Conservation (phyloP, 164 flowering plant species). For the Stephania japonica region DNA sequence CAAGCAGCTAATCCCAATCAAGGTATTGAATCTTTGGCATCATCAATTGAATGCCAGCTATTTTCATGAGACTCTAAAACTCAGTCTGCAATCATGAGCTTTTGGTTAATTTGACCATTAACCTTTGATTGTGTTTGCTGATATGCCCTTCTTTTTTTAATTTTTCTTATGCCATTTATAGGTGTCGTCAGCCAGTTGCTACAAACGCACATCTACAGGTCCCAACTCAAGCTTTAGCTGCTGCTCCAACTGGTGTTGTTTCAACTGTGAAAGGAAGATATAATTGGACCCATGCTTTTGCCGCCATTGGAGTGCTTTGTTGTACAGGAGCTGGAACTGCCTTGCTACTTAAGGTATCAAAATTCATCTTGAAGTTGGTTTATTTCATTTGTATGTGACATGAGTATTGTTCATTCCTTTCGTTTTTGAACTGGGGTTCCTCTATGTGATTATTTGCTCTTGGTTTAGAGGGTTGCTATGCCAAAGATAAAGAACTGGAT, state of each 20-base stretch:
- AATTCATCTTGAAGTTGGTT: neutral
- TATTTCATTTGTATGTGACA: neutral
- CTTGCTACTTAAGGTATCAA: constrained; percentile 65
- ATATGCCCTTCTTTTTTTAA: neutral
- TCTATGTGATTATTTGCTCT: constrained; percentile 2
- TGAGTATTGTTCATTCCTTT: neutral
- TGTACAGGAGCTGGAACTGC: constrained; percentile 91
- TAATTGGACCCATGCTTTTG: constrained; percentile 78
- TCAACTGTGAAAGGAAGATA: constrained; percentile 38
- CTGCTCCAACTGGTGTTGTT: constrained; percentile 37
- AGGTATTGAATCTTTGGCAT: constrained; percentile 36
- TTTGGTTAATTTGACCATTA: neutral
- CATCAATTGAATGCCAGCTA: neutral
- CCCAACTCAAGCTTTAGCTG: constrained; percentile 45
- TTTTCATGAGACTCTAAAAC: neutral
- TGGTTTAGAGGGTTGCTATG: constrained; percentile 57
- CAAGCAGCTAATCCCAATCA: constrained; percentile 39
- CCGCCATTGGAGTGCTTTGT: constrained; percentile 75
- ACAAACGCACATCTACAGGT: constrained; percentile 41
- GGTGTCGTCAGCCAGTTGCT: constrained; percentile 49
- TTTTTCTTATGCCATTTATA: constrained; percentile 7
- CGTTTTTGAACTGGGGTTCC: neutral
- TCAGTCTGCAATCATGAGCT: neutral
- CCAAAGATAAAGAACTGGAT: constrained; percentile 94
- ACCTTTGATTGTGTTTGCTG: neutral